Evolutionary conservation across 805 yeast genomes (phyloP).

Genomic region (Hanseniaspora pseudoguilliermondii): DNA sequence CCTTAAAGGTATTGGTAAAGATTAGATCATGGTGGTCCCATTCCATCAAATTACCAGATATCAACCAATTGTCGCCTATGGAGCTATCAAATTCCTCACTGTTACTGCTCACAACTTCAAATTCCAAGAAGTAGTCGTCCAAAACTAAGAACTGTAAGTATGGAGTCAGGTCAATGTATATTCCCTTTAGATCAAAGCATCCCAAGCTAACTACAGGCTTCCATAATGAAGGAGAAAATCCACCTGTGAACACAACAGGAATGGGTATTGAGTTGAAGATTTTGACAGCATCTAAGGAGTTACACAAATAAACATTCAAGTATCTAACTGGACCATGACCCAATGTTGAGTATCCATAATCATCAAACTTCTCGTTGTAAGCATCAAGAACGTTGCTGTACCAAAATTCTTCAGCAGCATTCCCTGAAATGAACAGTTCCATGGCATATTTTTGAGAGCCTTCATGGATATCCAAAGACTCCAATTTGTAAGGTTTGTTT

Average conservation of each 20-base stretch:
- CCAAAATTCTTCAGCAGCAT: conserved; percentile 77
- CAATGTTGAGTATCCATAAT: conserved; percentile 30
- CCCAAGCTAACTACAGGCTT: conserved; percentile 60
- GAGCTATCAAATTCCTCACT: conserved; percentile 25
- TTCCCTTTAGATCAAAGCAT: conserved; percentile 62
- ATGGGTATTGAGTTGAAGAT: conserved; percentile 54
- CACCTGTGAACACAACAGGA: conserved; percentile 71
- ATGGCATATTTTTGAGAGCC: conserved; percentile 22
- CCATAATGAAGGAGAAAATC: conserved; percentile 71
- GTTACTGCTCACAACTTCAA: conserved; percentile 44
- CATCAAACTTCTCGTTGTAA: conserved; percentile 30
- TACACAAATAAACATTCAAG: conserved; percentile 43
- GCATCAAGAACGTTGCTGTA: conserved; percentile 47
- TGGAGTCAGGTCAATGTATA: conserved; percentile 58
- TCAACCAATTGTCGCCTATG: conserved; percentile 46
- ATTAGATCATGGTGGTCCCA: conserved; percentile 41
- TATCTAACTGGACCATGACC: conserved; percentile 67
- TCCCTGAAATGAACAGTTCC: conserved; percentile 57
- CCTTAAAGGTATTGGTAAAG: conserved; percentile 18
- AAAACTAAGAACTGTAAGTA: conserved; percentile 54
- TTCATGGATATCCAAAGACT: not conserved
- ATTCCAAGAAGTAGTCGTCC: conserved; percentile 28
- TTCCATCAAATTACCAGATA: conserved; percentile 42
- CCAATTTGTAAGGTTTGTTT: conserved; percentile 20
- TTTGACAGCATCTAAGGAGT: conserved; percentile 33